Evolutionary conservation across 305 asterid species (phyloP), one percentile per base, ranked within the genome.

Genomic region (Rubia peregrina): DNA sequence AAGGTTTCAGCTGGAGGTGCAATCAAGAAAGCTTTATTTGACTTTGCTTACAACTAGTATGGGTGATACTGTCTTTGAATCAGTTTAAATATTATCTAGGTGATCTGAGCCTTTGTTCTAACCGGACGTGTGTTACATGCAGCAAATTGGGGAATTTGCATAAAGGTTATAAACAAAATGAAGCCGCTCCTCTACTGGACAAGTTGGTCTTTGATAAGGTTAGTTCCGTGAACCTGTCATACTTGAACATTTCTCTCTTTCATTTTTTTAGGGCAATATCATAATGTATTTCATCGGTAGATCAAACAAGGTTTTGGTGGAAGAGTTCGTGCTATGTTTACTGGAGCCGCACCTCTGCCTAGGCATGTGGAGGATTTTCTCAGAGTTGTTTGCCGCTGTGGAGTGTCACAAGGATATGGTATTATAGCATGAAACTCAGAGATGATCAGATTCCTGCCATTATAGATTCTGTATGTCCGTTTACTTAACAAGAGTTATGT

Each of bases 271-370:
- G 49, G 68, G 64, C 3, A 30, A 53, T 4, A 59, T 33, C 42
- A 24, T 65, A 64, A 57, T 69, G 57, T 11, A 0, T n/a, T 64
- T 57, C 8, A 6, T 74, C 59, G 72, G 74, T 70, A 92, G 98
- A 89, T 92, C 61, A 90, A 84, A 84, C 92, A 78, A 84, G 97
- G 81, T 49, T 92, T 92, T 77, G 98, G 98, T 56, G 98, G 98
- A 70, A 87, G 93, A 9, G 97, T 92, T 67, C 98, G 95, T 71
- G 89, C 89, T 43, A 84, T 93, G 84, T 77, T 90, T 51, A 84
- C 98, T 33, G 98, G 98, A 62, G 98, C 98, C 67, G 98, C 98
- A 43, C 98, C 98, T 19, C 78, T 93, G 75, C 91, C 96, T 24
- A 85, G 77, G 79, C 97, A 90, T 69, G 74, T 93, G 1, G 97